Conservation (phyloP, 192 early-diverging fungal species). For the Coemansia sp. region DNA sequence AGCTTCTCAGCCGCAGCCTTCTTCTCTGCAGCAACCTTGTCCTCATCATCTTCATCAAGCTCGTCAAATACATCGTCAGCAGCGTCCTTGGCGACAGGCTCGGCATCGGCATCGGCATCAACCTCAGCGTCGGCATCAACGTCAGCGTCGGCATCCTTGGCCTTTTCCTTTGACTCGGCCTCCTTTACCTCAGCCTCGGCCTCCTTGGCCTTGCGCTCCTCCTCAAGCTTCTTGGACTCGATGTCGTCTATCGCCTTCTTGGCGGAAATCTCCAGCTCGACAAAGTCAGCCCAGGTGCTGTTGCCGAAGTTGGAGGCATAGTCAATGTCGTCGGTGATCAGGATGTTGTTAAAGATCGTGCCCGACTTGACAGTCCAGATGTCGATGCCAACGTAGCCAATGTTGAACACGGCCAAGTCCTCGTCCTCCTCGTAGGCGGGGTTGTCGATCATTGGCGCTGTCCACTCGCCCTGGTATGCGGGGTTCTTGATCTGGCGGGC, state of each 20-base stretch:
- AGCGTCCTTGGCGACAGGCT: neutral
- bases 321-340: slow-evolving; percentile 78
- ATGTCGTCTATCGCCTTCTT: slow-evolving; percentile 61
- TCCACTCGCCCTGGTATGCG: slow-evolving; percentile 93
- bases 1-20: slow-evolving; percentile 8
- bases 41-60: slow-evolving; percentile 11
- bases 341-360: slow-evolving; percentile 91
- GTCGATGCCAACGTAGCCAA: slow-evolving; percentile 86
- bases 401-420: slow-evolving; percentile 79
- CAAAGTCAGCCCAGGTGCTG: slow-evolving; percentile 63
- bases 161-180: slow-evolving; percentile 17
- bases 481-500: slow-evolving; percentile 85
- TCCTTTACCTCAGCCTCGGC: slow-evolving; percentile 19
- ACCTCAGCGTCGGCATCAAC: neutral
- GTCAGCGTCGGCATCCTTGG: slow-evolving; percentile 17
- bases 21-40: slow-evolving; percentile 11
- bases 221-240: slow-evolving; percentile 49
- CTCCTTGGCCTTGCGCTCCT: slow-evolving; percentile 47
- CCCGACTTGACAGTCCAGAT: slow-evolving; percentile 94
- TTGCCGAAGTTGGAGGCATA: slow-evolving; percentile 76
- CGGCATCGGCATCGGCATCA: slow-evolving; percentile 7
- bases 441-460: slow-evolving; percentile 82
- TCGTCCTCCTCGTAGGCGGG: slow-evolving; percentile 90
- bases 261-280: slow-evolving; percentile 64
- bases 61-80: slow-evolving; percentile 13